Conservation (phyloP, 1,139 yeast genomes). For the Yamadazyma dushanensis region DNA sequence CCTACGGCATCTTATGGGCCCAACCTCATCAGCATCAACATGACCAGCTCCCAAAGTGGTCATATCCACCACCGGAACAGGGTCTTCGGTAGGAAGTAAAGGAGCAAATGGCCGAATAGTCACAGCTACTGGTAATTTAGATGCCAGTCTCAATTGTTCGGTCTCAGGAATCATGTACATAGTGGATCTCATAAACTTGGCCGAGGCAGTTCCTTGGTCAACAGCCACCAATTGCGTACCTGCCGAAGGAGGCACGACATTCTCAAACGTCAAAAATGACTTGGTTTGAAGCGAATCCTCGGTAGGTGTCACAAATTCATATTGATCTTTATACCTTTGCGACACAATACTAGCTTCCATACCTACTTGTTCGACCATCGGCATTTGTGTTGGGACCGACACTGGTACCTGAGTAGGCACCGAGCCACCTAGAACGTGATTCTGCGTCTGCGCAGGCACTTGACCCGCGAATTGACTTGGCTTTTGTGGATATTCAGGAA, state of each 20-base stretch:
- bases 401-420: too few species aligned
- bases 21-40: slow-evolving; percentile 34
- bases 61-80: slow-evolving; percentile 72
- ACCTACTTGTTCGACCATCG: too few species aligned
- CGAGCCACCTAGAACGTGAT: too few species aligned
- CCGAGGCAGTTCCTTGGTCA: slow-evolving; percentile 85
- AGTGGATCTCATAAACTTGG: slow-evolving; percentile 74
- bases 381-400: too few species aligned
- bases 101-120: slow-evolving; percentile 85
- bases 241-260: slow-evolving; percentile 79
- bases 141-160: slow-evolving; percentile 66
- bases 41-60: slow-evolving; percentile 29
- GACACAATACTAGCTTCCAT: slow-evolving; percentile 38
- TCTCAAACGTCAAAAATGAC: slow-evolving; percentile 67
- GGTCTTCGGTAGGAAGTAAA: slow-evolving; percentile 44
- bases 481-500: not conserved
- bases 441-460: too few species aligned
- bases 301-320: slow-evolving; percentile 36
- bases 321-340: slow-evolving; percentile 56
- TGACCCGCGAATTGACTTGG: not conserved
- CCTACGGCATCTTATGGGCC: slow-evolving; percentile 88
- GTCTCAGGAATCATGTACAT: slow-evolving; percentile 83
- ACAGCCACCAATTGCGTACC: slow-evolving; percentile 67
- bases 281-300: slow-evolving; percentile 20
- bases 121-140: slow-evolving; percentile 81